Conservation (phyloP, 2,329 filamentous ascomycete genomes). For the Fusarium chuoi region DNA sequence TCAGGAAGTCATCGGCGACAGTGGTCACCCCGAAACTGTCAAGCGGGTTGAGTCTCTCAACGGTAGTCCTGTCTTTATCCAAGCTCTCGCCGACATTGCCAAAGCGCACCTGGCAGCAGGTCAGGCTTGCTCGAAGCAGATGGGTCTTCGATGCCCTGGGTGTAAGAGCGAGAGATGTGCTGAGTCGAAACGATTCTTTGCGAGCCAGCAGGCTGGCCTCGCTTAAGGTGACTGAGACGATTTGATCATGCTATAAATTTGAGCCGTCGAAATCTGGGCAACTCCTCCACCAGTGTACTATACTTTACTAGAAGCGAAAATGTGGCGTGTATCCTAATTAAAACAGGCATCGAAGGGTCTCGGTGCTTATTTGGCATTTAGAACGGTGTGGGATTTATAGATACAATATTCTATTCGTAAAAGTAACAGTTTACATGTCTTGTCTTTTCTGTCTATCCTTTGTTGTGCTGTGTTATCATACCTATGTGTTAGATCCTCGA, state of each 20-base stretch:
- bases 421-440: background rate
- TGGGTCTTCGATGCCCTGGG: constrained; percentile 90
- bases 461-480: background rate
- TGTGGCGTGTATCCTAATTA: constrained; percentile 11
- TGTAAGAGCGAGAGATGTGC: constrained; percentile 90
- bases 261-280: background rate
- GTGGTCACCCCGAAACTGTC: constrained; percentile 78
- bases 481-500: background rate
- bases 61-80: constrained; percentile 88
- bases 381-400: background rate
- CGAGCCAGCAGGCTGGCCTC: constrained; percentile 51
- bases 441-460: background rate
- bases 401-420: constrained; percentile 5
- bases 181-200: constrained; percentile 78
- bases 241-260: background rate
- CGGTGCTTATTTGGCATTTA: background rate
- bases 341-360: constrained; percentile 21
- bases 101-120: constrained; percentile 80
- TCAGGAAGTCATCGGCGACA: constrained; percentile 92
- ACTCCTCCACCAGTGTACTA: constrained; percentile 23
- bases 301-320: constrained; percentile 21
- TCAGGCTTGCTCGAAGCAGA: constrained; percentile 77
- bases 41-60: constrained; percentile 94
- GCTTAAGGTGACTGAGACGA: background rate
- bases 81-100: constrained; percentile 88